Conservation (phyloP, 2,329 filamentous ascomycete genomes). For the Chaetomium sp. region DNA sequence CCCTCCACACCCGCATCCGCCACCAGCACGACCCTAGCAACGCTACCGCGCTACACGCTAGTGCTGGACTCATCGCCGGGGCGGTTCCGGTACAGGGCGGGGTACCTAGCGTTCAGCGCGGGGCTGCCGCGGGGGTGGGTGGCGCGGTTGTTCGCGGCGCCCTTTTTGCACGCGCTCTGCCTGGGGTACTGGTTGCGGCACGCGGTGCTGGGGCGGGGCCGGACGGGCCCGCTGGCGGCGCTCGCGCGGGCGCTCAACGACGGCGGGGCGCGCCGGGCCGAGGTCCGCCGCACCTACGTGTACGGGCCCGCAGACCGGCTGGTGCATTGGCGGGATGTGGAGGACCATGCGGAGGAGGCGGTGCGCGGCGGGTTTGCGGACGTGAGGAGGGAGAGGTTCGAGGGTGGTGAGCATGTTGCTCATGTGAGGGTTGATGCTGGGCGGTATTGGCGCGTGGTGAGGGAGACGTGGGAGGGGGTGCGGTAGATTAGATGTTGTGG, state of each 20-base stretch:
- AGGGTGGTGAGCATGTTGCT: conserved; percentile 53
- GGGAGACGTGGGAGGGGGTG: conserved; percentile 48
- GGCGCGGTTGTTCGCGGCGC: conserved; percentile 16
- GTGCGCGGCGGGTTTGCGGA: conserved; percentile 41
- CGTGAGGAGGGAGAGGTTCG: conserved; percentile 51
- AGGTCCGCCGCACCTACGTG: conserved; percentile 53
- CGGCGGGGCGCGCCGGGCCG: conserved; percentile 28
- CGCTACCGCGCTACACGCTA: conserved; percentile 31
- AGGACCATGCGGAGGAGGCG: conserved; percentile 51
- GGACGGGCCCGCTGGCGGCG: conserved; percentile 21
- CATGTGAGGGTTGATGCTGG: conserved; percentile 49
- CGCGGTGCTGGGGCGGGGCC: conserved; percentile 6
- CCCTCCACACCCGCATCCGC: background rate
- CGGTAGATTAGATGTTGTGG: background rate
- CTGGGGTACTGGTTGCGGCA: conserved; percentile 25
- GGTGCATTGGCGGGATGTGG: conserved; percentile 51
- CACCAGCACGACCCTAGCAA: background rate
- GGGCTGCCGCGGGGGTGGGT: conserved; percentile 11
- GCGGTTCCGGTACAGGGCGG: conserved; percentile 28
- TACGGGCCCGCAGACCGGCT: conserved; percentile 54
- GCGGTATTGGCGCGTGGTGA: conserved; percentile 55
- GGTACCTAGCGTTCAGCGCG: conserved; percentile 28
- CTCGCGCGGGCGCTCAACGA: conserved; percentile 27
- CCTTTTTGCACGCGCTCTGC: conserved; percentile 26
- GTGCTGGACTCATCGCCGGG: conserved; percentile 38